Conservation (phyloP, 306 rosid species). For the Psophocarpus tetragonolobus region DNA sequence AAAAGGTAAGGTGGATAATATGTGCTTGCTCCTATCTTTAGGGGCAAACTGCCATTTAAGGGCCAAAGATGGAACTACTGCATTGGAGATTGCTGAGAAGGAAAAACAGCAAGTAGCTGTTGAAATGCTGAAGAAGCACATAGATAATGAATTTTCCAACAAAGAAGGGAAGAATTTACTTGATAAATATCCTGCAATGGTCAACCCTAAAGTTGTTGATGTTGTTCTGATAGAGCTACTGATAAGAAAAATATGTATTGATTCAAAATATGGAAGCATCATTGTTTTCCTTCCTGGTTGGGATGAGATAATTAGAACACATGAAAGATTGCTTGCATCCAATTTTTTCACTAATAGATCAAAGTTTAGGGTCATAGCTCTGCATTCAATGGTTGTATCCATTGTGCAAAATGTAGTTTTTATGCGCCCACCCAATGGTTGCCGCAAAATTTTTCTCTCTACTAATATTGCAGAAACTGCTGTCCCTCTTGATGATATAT, state of each 20-base stretch:
- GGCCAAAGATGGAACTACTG: slow-evolving; percentile 72
- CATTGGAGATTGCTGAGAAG: slow-evolving; percentile 68
- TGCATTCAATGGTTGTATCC: slow-evolving; percentile 84
- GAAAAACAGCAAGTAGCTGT: slow-evolving; percentile 62
- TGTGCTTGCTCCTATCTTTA: slow-evolving; percentile 76
- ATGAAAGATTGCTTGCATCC: slow-evolving; percentile 57
- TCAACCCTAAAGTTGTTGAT: slow-evolving; percentile 68
- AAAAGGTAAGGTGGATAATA: slow-evolving; percentile 76
- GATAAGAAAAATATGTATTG: slow-evolving; percentile 67
- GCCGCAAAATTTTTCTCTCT: slow-evolving; percentile 90
- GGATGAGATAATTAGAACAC: slow-evolving; percentile 83
- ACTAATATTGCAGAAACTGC: slow-evolving; percentile 97
- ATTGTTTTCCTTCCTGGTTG: slow-evolving; percentile 94
- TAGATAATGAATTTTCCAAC: slow-evolving; percentile 48
- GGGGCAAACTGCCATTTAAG: slow-evolving; percentile 73
- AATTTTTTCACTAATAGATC: slow-evolving; percentile 51
- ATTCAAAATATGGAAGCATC: slow-evolving; percentile 82
- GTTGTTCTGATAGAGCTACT: slow-evolving; percentile 69
- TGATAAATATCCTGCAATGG: slow-evolving; percentile 54
- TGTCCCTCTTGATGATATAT: slow-evolving; percentile 85
- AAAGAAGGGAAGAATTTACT: slow-evolving; percentile 46
- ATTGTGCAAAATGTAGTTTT: slow-evolving; percentile 71
- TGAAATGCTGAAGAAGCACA: slow-evolving; percentile 56
- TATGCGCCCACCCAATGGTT: slow-evolving; percentile 53
- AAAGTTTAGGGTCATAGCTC: slow-evolving; percentile 54